Percentiles rank a stretch among this genome's conserved stretches.
phyloP scores from a whole-genome alignment of 2,329 filamentous ascomycete species.

The Fusarium begoniae region DNA sequence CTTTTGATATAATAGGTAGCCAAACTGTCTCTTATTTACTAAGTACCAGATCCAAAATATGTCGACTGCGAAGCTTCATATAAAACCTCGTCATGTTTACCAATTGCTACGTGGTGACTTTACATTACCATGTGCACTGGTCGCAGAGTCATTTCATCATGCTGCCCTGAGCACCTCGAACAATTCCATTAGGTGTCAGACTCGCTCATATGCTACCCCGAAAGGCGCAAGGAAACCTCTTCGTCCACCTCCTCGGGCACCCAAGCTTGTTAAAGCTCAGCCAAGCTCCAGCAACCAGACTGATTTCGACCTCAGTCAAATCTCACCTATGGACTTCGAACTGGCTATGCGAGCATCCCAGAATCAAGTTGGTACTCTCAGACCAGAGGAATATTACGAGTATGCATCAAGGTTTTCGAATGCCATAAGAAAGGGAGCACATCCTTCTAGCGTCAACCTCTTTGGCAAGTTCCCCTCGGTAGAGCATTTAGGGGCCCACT shows the following conservation, averaged over 20 bases:
- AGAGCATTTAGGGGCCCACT: neutral
- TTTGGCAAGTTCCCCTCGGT: constrained; percentile 33
- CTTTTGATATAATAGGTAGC: neutral
- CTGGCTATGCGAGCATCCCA: constrained; percentile 20
- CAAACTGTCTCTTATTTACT: neutral
- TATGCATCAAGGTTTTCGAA: constrained; percentile 34
- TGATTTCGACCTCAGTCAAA: constrained; percentile 32
- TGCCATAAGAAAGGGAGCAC: constrained; percentile 32
- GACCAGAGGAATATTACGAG: constrained; percentile 39
- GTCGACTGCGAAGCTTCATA: constrained; percentile 4
- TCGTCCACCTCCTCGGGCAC: constrained; percentile 16
- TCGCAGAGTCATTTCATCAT: neutral
- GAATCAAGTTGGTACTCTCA: constrained; percentile 27
- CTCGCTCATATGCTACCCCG: constrained; percentile 29
- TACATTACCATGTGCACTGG: neutral
- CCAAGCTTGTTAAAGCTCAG: neutral
- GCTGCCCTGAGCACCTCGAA: neutral
- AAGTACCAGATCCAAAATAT: neutral
- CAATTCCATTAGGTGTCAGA: constrained; percentile 7
- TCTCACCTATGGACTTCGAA: constrained; percentile 38
- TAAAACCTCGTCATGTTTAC: neutral
- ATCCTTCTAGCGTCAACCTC: constrained; percentile 34
- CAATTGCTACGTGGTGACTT: constrained; percentile 13
- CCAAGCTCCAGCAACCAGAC: constrained; percentile 2
- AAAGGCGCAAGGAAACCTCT: constrained; percentile 13